Evolutionary conservation across 305 asterid genomes (phyloP).

Genomic region (Fraxinus greggii): DNA sequence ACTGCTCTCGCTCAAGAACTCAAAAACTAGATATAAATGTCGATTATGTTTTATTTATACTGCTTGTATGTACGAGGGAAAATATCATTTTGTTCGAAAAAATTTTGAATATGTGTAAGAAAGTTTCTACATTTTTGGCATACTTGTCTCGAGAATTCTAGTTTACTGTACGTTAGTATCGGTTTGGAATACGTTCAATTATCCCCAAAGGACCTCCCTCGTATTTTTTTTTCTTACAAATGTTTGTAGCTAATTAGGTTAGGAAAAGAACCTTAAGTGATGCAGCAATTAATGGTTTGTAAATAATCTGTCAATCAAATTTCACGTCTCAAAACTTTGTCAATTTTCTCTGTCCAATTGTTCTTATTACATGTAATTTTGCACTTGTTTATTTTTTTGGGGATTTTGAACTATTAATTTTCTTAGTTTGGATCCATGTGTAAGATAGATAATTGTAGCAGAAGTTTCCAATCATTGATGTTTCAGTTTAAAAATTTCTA

Average conservation of each 20-base stretch:
- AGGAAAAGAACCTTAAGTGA: background rate
- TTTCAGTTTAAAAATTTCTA: background rate
- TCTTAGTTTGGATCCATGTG: background rate
- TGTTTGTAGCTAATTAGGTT: background rate
- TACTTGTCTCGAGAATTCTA: background rate
- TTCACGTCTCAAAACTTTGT: background rate
- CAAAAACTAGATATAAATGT: background rate
- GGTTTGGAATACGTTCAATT: background rate
- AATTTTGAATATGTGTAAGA: background rate
- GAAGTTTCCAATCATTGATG: background rate
- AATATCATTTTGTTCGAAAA: background rate
- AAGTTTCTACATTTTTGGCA: background rate
- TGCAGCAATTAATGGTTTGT: background rate
- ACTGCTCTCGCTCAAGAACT: background rate
- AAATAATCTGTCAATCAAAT: background rate
- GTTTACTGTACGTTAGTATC: background rate
- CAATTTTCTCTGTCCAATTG: background rate
- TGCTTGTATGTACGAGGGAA: background rate
- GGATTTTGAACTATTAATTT: background rate
- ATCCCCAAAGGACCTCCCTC: background rate
- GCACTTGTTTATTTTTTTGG: background rate
- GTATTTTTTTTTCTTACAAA: background rate
- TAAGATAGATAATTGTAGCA: background rate
- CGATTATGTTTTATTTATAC: background rate
- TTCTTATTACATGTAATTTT: background rate